Conservation (phyloP, 495 filamentous ascomycete species). For the Bryoglossum gracile region DNA sequence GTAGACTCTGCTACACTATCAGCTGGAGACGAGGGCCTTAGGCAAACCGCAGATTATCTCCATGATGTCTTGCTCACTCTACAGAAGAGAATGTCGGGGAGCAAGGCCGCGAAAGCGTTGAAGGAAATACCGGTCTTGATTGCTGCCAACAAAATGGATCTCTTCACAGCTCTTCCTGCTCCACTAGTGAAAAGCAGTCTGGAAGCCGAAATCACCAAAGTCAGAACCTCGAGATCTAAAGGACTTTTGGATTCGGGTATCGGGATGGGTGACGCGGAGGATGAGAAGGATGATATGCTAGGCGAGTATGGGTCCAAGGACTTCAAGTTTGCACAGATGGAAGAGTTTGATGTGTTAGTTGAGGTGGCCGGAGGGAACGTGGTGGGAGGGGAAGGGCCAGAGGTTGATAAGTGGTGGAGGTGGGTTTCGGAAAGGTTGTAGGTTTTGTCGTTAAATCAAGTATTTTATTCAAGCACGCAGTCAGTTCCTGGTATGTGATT, state of each 20-base stretch:
- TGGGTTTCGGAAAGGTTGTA: slow-evolving; percentile 59
- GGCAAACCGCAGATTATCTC: slow-evolving; percentile 68
- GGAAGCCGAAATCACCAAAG: slow-evolving; percentile 74
- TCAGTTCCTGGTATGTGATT: too few species aligned
- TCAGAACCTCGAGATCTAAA: slow-evolving; percentile 69
- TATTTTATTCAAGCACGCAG: too few species aligned
- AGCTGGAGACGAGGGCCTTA: slow-evolving; percentile 38
- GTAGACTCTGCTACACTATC: slow-evolving; percentile 75
- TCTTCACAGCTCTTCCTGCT: slow-evolving; percentile 88
- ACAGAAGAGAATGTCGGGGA: slow-evolving; percentile 61
- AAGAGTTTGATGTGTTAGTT: slow-evolving; percentile 72
- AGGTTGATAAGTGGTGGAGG: slow-evolving; percentile 74
- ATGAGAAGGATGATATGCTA: slow-evolving; percentile 70
- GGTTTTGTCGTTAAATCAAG: too few species aligned
- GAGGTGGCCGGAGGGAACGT: slow-evolving; percentile 75
- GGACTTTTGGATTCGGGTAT: slow-evolving; percentile 72
- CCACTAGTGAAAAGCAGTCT: slow-evolving; percentile 65
- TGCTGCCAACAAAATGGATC: slow-evolving; percentile 89
- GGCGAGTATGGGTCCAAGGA: slow-evolving; percentile 67
- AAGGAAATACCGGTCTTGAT: slow-evolving; percentile 66
- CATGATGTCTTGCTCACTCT: slow-evolving; percentile 77
- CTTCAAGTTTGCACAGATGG: slow-evolving; percentile 76
- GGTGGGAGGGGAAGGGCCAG: slow-evolving; percentile 57
- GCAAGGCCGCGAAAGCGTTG: slow-evolving; percentile 48
- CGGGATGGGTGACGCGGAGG: slow-evolving; percentile 46